A percentile compares a stretch with the other conserved stretches of the same genome.
Evolutionary conservation across 345 rosid genomes (phyloP).

Genomic region (Gossypium herbaceum): DNA sequence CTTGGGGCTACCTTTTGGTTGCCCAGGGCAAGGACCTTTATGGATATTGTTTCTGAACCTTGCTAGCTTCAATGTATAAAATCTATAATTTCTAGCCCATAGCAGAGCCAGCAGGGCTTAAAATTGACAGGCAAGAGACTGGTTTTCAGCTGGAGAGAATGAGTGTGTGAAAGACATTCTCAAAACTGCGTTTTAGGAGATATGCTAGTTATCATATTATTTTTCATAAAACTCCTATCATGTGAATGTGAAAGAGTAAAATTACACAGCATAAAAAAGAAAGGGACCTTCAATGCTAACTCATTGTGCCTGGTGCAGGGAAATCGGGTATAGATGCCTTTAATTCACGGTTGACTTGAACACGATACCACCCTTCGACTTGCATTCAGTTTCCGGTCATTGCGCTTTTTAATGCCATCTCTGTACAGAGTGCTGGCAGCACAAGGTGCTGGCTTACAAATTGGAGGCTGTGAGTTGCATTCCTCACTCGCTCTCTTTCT

Average conservation of each 20-base stretch:
- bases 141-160: neutral
- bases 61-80: neutral
- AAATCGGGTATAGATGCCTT: neutral
- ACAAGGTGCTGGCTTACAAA: constrained; percentile 21
- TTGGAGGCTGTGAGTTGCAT: constrained; percentile 23
- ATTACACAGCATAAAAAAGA: neutral
- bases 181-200: neutral
- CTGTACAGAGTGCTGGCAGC: constrained; percentile 54
- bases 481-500: constrained; percentile 41
- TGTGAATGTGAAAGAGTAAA: neutral
- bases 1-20: neutral
- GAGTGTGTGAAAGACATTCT: neutral
- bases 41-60: neutral
- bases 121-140: neutral
- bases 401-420: constrained; percentile 64
- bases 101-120: neutral
- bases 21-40: neutral
- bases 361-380: neutral
- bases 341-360: neutral
- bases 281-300: neutral
- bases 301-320: neutral
- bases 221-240: neutral
- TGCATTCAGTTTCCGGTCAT: constrained; percentile 35
- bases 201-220: neutral
- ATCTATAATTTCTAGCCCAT: neutral